Conservation (phyloP, 2,329 filamentous ascomycete genomes). For the Arthrinium puccinioides region DNA sequence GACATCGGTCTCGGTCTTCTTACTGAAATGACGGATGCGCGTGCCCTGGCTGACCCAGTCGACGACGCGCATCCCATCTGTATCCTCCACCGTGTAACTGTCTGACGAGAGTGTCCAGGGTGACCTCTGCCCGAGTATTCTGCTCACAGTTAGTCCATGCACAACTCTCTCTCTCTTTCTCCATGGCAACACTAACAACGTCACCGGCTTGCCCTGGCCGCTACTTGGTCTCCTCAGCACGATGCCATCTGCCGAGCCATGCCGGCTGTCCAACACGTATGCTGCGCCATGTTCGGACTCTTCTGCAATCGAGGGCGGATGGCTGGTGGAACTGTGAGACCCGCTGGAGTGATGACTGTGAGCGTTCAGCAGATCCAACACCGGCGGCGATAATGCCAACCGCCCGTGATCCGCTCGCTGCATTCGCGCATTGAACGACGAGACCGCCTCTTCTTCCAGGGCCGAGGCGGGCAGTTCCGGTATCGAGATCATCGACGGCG, state of each 20-base stretch:
- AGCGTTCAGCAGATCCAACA: not conserved
- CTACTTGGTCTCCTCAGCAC: not conserved
- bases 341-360: too few species aligned
- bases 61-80: not conserved
- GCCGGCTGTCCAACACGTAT: not conserved
- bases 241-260: not conserved
- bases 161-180: not conserved
- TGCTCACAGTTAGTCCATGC: not conserved
- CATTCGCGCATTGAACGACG: too few species aligned
- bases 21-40: not conserved
- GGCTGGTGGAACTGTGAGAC: not conserved
- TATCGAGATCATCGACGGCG: not conserved
- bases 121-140: not conserved
- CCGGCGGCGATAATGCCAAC: not conserved
- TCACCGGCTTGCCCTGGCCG: not conserved
- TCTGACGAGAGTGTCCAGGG: not conserved
- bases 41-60: not conserved
- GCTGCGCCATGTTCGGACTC: not conserved
- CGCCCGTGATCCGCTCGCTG: not conserved
- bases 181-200: not conserved
- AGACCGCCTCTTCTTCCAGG: not conserved
- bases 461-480: not conserved
- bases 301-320: not conserved
- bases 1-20: not conserved
- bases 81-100: not conserved